Evolutionary conservation across 768 basidiomycete species (phyloP).

Genomic region (Saitozyma sp.): DNA sequence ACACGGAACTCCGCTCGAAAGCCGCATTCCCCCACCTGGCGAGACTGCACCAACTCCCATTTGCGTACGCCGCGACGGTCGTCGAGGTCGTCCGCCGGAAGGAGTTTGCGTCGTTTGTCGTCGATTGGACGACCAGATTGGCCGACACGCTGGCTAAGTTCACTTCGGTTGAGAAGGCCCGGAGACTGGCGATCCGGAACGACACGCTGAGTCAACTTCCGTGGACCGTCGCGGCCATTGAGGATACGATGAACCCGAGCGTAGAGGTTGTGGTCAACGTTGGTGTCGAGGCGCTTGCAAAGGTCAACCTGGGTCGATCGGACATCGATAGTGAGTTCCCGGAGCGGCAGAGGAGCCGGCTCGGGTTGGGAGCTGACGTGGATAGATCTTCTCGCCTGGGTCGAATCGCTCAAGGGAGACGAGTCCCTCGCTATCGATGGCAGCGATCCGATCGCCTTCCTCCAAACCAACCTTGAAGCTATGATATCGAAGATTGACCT

Average conservation of each 20-base stretch:
- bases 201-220: conserved; percentile 85
- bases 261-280: conserved; percentile 78
- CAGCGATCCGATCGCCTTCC: conserved; percentile 12
- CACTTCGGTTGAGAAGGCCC: conserved; percentile 73
- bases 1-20: conserved; percentile 62
- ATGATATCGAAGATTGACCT: conserved; percentile 74
- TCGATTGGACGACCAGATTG: conserved; percentile 74
- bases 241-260: conserved; percentile 68
- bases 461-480: conserved; percentile 62
- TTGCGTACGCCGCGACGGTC: conserved; percentile 87
- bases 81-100: conserved; percentile 87
- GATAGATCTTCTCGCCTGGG: conserved; percentile 34
- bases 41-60: conserved; percentile 82
- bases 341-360: background rate
- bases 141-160: conserved; percentile 84
- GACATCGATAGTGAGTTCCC: conserved; percentile 80
- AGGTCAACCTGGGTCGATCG: conserved; percentile 65
- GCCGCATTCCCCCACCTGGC: conserved; percentile 89
- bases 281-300: conserved; percentile 58
- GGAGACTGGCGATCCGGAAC: conserved; percentile 78
- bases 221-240: conserved; percentile 78
- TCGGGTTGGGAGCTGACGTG: background rate
- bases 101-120: conserved; percentile 86
- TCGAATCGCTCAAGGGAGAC: conserved; percentile 24
- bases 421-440: background rate